Evolutionary conservation across 495 filamentous ascomycete genomes (phyloP), one percentile per base, ranked within the genome.

Genomic region (Tuber borchii): DNA sequence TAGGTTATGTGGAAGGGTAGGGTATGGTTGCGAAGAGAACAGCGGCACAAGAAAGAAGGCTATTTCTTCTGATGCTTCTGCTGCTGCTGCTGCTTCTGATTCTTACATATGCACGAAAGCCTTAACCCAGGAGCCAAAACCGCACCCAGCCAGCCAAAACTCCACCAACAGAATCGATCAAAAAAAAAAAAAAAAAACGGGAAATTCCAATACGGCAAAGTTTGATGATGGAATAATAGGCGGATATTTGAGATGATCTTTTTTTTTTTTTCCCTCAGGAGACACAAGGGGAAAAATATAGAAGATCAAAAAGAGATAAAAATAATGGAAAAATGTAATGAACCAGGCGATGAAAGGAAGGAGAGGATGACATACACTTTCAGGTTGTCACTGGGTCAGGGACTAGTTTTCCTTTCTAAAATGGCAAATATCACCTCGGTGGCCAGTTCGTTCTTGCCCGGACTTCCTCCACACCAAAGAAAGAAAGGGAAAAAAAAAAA

Each of bases 41-140:
- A 65, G 56, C 56, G 26, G 56, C 56, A 65, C 51, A 61, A 31
- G n/a, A n/a, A 61, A 5, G 51, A 61, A 61, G n/a, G 51, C 22
- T 31, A 31, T 31, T 65, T 31, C 20, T 46, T 46, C 17, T 46
- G 45, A 46, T 46, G 45, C 26, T 31, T 2, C n/a, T 56, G 51
- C 39, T 40, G 39, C 7, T 65, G 56, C 26, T 31, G 56, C 56
- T 65, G 26, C 26, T 65, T n/a, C 56, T 65, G 14, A 31, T 31
- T 65, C 26, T n/a, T 65, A 65, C 56, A 65, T 65, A 65, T 65
- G 56, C 56, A 65, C n/a, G 56, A 26, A 65, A 65, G 56, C 56
- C 56, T 65, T 65, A 65, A 65, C 56, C 56, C n/a, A 31, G 56
- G 26, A 65, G 56, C 12, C 26, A 65, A 56, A 56, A 56, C 51